Base-by-base conservation (phyloP, 2,329 filamentous ascomycete species). In the Colletotrichum spinosum region DNA sequence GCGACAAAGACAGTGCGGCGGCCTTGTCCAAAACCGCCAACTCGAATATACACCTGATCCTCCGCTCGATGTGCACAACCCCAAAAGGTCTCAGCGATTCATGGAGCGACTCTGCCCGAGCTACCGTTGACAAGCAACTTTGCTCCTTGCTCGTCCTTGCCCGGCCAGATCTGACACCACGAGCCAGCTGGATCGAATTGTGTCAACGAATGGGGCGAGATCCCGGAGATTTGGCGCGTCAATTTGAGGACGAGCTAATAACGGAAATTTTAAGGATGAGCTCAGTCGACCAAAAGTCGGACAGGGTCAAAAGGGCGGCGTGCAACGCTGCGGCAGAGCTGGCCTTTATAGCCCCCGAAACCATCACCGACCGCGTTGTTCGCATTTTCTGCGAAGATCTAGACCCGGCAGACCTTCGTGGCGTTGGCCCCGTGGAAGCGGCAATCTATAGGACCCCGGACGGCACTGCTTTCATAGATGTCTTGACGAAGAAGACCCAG, bases 401-500 rank as follows among this genome's bases (percentile, higher is more conserved):
- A 17, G 84, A 94, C 68, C 84, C 88, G 1, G 79, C 84, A 48
- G 89, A 92, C 65, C 83, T 97, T 4, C 83, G 88, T 11, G 85
- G 87, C 25, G 85, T 97, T 68, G 93, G 94, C 0, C 92, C 94
- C 10, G 90, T 93, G 2, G 96, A 99, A 77, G 93, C 94, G 35
- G 94, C 94, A 13, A 98, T 99, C 64, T 96, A 94, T 77, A 90
- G 93, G 49, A 97, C 95, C 0, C 91, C 94, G 1, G 93, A 97
- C 75, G 95, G 94, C 2, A 94, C 91, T 2, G 86, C 90, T 12
- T 98, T 97, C 71, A 85, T 99, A 17, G 96, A 99, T 77, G 92
- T 98, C 0, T 84, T 99, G 6, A 92, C 91, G 39, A 94, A 93
- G 74, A 97, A 97, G 75, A 82, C 89, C 1, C 88, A 88, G 64